phyloP scores from a whole-genome alignment of 768 basidiomycete genomes.

The Boletus reticuloceps region DNA sequence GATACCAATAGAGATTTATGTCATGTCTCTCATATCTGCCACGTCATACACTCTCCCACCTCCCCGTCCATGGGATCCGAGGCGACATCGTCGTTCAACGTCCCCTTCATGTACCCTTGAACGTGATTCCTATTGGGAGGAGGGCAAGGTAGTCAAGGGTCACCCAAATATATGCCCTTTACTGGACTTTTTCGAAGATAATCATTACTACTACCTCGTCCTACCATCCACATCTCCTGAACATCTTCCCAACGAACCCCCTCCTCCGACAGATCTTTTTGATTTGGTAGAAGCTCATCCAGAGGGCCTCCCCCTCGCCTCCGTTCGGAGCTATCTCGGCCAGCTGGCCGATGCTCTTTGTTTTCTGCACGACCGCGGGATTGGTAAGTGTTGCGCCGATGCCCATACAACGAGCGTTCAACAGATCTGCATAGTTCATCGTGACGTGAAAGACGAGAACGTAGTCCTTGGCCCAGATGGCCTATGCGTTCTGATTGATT shows the following conservation, averaged over 20 bases:
- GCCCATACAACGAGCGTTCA: constrained; percentile 5
- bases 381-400: constrained; percentile 53
- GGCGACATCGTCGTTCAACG: constrained; percentile 36
- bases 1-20: constrained; percentile 96
- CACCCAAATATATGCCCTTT: constrained; percentile 96
- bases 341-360: constrained; percentile 90
- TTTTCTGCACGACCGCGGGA: constrained; percentile 89
- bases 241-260: constrained; percentile 46
- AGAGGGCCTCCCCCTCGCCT: constrained; percentile 71
- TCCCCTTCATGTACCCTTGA: constrained; percentile 13
- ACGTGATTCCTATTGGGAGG: constrained; percentile 52
- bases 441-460: constrained; percentile 98
- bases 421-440: constrained; percentile 61
- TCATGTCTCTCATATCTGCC: constrained; percentile 87
- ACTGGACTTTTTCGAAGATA: constrained; percentile 96
- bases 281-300: constrained; percentile 92
- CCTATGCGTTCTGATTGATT: constrained; percentile 91
- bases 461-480: constrained; percentile 80
- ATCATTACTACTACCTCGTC: constrained; percentile 93
- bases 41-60: constrained; percentile 77
- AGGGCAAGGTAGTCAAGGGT: constrained; percentile 72
- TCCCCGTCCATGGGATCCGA: constrained; percentile 82
- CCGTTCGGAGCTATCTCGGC: constrained; percentile 81
- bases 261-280: constrained; percentile 82
- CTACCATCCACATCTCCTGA: constrained; percentile 74